Evolutionary conservation across 805 yeast species (phyloP).

Genomic region (Kluyveromyces siamensis): DNA sequence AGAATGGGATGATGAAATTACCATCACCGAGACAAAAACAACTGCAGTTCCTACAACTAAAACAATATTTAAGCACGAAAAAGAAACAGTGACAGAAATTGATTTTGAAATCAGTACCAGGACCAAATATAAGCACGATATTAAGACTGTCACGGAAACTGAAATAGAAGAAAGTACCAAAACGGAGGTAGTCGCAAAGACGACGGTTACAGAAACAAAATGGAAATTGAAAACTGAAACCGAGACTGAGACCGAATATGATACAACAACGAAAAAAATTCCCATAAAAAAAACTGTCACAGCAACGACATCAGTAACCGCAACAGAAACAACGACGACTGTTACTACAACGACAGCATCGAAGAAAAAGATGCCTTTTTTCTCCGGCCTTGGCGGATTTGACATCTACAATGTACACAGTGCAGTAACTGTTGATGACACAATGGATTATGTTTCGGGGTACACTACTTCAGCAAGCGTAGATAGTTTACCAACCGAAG

Average conservation of each 20-base stretch:
- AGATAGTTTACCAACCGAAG: background rate
- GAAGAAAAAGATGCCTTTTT: constrained; percentile 1
- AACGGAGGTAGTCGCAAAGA: constrained; percentile 18
- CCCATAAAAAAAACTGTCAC: constrained; percentile 11
- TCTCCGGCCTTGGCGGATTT: background rate
- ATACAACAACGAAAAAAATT: constrained; percentile 16
- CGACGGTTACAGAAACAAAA: constrained; percentile 19
- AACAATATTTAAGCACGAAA: constrained; percentile 23
- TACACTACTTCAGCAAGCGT: background rate
- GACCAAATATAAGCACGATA: constrained; percentile 12
- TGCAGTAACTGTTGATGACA: background rate
- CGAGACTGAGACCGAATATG: constrained; percentile 16
- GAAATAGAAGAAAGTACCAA: constrained; percentile 13
- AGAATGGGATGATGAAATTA: background rate
- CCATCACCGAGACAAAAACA: constrained; percentile 11
- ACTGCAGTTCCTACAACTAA: constrained; percentile 13
- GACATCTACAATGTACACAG: background rate
- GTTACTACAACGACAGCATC: constrained; percentile 9
- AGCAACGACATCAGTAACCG: constrained; percentile 3
- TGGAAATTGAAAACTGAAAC: constrained; percentile 14
- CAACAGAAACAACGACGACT: constrained; percentile 4
- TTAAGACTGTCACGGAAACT: constrained; percentile 18
- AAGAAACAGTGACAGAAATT: constrained; percentile 20
- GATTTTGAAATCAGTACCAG: constrained; percentile 13
- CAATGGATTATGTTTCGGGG: background rate